Evolutionary conservation across 116 monocot species (phyloP), one percentile per base, ranked within the genome.

Genomic region (Iris pallida): DNA sequence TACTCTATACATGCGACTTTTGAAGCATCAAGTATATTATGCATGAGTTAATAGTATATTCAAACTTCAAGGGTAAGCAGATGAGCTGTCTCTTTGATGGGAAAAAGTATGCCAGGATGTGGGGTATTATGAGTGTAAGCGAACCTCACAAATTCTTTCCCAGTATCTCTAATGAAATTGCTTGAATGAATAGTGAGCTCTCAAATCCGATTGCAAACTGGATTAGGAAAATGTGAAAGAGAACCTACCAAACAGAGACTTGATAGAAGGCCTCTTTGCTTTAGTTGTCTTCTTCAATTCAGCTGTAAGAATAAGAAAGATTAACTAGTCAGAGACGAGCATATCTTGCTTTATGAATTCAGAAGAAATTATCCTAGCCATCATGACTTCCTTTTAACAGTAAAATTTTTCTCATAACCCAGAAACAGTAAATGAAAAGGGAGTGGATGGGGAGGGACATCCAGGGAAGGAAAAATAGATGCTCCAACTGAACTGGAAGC

Each of bases 201-300:
- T 30, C 30, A 30, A 30, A 30, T 30, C 30, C 30, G 3, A 14
- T 10, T 8, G 14, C 14, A 52, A 3, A 52, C 51, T 10, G 42
- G 7, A 63, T 44, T 45, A 7, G 8, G 5, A 42, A 42, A 20
- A n/a, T 45, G 20, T 1, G 40, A 15, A 46, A 60, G 41, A 57
- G 18, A 53, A 62, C 20, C 4, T 74, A 83, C 87, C 87, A 48
- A 87, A 87, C 51, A 83, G 83, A 51, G 80, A 78, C 40, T 80
- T 83, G 74, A 80, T 68, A 42, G 80, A 80, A 65, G 80, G 80
- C 60, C 75, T 73, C 69, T 68, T 80, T 45, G 68, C 73, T 73
- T 73, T 78, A 19, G 60, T 65, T 19, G 42, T 66, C 66, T 81
- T 83, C 75, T 83, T 87, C 71, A 87, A 63, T 72, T 87, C 87